These are phyloP conservation scores for Trichomonas vaginalis DNA, from an alignment of 208 protist genomes.

Conservation along the genomic window DNA sequence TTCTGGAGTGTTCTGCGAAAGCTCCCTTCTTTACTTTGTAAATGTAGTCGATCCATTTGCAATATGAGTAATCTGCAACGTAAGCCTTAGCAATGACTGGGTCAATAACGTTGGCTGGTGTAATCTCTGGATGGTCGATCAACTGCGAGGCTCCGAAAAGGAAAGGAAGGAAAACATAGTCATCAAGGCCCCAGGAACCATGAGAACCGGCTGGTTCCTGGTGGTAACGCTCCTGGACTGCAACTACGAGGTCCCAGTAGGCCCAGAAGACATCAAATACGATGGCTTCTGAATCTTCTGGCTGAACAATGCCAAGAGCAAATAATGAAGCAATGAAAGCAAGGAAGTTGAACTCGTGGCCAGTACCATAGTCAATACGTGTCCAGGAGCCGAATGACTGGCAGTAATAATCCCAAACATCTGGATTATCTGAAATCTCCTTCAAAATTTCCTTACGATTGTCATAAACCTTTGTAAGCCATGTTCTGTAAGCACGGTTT, in stretches of 20 bases:
- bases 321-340: slow-evolving; percentile 65
- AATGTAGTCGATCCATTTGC: slow-evolving; percentile 1
- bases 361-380: slow-evolving; percentile 94
- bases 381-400: slow-evolving; percentile 74
- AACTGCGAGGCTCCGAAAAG: slow-evolving; percentile 82
- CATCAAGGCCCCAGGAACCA: slow-evolving; percentile 93
- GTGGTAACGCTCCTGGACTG: slow-evolving; percentile 40
- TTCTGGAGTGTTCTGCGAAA: slow-evolving; percentile 20
- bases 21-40: not conserved
- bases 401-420: slow-evolving; percentile 65
- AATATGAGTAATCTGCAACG: not conserved
- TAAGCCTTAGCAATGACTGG: not conserved
- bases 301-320: slow-evolving; percentile 37
- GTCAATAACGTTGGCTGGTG: slow-evolving; percentile 10
- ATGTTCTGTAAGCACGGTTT: slow-evolving; percentile 33
- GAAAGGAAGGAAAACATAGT: slow-evolving; percentile 94
- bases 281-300: slow-evolving; percentile 17
- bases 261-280: slow-evolving; percentile 23
- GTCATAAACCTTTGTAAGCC: not conserved
- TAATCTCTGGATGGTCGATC: slow-evolving; percentile 27
- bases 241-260: slow-evolving; percentile 52
- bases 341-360: slow-evolving; percentile 91
- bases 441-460: not conserved
- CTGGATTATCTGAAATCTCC: slow-evolving; percentile 28
- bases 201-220: slow-evolving; percentile 83